Conservation (phyloP, 2,329 filamentous ascomycete species). For the Penicillium sclerotigenum region DNA sequence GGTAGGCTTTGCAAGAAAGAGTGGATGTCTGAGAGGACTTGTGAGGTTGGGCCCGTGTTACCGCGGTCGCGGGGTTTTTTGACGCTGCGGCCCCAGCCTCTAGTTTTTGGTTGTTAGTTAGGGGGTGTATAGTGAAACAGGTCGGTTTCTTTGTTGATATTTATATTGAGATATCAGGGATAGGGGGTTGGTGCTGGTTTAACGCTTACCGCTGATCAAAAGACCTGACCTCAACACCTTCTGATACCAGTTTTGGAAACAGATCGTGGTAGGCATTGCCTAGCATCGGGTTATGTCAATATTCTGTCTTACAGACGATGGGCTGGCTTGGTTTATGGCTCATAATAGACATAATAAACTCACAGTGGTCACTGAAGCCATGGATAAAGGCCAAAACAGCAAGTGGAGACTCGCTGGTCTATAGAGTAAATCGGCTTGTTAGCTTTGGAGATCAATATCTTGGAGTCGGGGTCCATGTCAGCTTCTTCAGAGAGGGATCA, state of each 20-base stretch:
- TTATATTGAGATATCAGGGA: background rate
- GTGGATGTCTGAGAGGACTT: slow-evolving; percentile 73
- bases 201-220: slow-evolving; percentile 68
- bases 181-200: background rate
- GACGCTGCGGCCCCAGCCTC: slow-evolving; percentile 79
- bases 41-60: slow-evolving; percentile 67
- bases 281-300: slow-evolving; percentile 19
- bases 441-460: background rate
- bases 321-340: background rate
- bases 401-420: slow-evolving; percentile 39
- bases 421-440: background rate
- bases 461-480: background rate
- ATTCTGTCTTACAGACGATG: background rate
- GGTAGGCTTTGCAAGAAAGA: slow-evolving; percentile 66
- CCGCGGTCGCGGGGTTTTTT: slow-evolving; percentile 61
- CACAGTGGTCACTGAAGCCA: slow-evolving; percentile 80
- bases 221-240: slow-evolving; percentile 70
- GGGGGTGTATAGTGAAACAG: too few relatives aligned
- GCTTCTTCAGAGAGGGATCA: background rate
- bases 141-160: background rate
- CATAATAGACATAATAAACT: slow-evolving; percentile 7
- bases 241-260: slow-evolving; percentile 65
- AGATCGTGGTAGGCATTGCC: slow-evolving; percentile 72
- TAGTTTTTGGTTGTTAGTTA: slow-evolving; percentile 6
- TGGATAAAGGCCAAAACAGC: slow-evolving; percentile 81